Evolutionary conservation across 768 basidiomycete genomes (phyloP).

Genomic region (Kwoniella bestiolae): DNA sequence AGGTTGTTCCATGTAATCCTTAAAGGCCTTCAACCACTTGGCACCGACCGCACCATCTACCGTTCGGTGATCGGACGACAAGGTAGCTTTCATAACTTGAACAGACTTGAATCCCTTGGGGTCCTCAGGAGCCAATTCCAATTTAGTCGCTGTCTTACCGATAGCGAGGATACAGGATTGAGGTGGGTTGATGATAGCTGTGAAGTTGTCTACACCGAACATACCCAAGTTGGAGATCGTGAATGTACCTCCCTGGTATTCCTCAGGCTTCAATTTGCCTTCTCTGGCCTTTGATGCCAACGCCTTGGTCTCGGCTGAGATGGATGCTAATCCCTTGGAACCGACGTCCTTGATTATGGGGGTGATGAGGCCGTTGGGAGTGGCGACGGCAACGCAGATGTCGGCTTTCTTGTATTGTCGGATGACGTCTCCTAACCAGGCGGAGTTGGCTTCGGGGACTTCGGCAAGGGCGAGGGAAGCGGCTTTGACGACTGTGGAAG

Average conservation of each 20-base stretch:
- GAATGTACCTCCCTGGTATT: conserved; percentile 99
- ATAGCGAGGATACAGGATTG: conserved; percentile 98
- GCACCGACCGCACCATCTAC: conserved; percentile 97
- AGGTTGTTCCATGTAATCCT: conserved; percentile 94
- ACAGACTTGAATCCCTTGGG: conserved; percentile 93
- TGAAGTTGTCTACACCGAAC: conserved; percentile 87
- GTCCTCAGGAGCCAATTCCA: conserved; percentile 83
- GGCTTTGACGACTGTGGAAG: conserved; percentile 76
- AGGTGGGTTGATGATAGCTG: conserved; percentile 98
- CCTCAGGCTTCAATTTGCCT: conserved; percentile 89
- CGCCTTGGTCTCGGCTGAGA: conserved; percentile 88
- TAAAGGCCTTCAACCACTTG: conserved; percentile 89
- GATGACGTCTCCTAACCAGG: conserved; percentile 95
- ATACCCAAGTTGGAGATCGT: conserved; percentile 99
- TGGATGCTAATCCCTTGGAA: conserved; percentile 85
- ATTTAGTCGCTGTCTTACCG: conserved; percentile 80
- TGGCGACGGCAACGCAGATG: conserved; percentile 95
- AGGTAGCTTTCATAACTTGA: conserved; percentile 91
- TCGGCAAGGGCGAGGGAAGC: conserved; percentile 86
- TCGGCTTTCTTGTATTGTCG: conserved; percentile 96
- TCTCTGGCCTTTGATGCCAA: conserved; percentile 96
- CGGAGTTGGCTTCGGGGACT: conserved; percentile 96
- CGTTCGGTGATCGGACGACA: conserved; percentile 92
- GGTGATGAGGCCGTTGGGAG: conserved; percentile 92
- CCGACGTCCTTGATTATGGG: conserved; percentile 95